Conservation (phyloP, 805 yeast species). For the Starmerella floris region DNA sequence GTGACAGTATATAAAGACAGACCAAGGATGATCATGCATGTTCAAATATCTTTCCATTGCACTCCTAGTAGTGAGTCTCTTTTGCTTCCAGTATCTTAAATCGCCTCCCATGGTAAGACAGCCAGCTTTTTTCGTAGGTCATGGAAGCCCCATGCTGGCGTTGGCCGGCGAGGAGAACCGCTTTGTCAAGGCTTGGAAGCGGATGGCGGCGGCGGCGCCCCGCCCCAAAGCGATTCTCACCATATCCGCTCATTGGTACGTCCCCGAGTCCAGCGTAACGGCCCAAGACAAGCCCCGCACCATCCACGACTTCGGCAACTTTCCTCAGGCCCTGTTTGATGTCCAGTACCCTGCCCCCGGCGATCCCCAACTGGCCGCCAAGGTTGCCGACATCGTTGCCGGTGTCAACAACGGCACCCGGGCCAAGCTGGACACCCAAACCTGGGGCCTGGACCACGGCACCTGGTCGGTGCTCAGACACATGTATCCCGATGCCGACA, state of each 20-base stretch:
- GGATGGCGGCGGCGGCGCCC: constrained; percentile 13
- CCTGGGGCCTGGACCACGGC: constrained; percentile 23
- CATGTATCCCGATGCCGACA: constrained; percentile 21
- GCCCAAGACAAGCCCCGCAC: constrained; percentile 15
- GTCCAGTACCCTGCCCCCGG: constrained; percentile 21
- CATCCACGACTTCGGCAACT: constrained; percentile 20
- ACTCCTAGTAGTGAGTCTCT: too few species aligned
- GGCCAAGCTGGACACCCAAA: constrained; percentile 1
- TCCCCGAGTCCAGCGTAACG: constrained; percentile 11
- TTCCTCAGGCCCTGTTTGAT: constrained; percentile 17
- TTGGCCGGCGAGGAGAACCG: constrained; percentile 1
- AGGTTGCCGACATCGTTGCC: constrained; percentile 9
- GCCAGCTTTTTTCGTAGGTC: constrained; percentile 16
- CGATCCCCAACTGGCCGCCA: constrained; percentile 17
- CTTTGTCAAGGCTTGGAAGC: constrained; percentile 9
- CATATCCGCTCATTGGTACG: constrained; percentile 21
- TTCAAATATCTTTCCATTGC: too few species aligned
- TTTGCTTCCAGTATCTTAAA: too few species aligned
- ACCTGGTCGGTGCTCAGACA: constrained; percentile 19
- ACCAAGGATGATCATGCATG: too few species aligned
- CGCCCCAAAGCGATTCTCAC: constrained; percentile 19
- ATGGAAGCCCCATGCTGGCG: constrained; percentile 17
- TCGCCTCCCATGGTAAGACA: constrained; percentile 3
- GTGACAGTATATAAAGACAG: too few species aligned
- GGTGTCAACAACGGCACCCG: constrained; percentile 2